Evolutionary conservation across 2,329 filamentous ascomycete species (phyloP), one percentile per base, ranked within the genome.

Genomic region (Penicillium corylophilum): DNA sequence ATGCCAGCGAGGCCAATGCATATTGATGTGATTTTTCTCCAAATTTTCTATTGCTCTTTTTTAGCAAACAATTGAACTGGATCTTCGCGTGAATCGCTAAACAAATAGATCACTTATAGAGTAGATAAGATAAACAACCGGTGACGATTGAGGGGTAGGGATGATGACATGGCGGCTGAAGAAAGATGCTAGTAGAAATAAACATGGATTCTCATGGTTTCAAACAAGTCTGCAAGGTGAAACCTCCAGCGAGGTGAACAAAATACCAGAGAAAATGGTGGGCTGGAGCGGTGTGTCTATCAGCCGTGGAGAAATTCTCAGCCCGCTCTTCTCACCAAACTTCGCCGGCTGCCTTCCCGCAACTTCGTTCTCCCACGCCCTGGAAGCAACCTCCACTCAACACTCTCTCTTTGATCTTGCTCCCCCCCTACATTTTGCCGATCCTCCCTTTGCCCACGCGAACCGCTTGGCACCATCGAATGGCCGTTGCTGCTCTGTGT

Each of bases 1-100:
- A 54, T 77, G 74, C 50, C 75, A 77, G 55, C 72, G 71, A 55
- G 76, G 64, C n/a, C 72, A 72, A 46, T 82, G 80, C 61, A 55
- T 50, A 31, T 53, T 81, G n/a, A 81, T 82, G 79, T 82, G 69
- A 69, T 36, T 44, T 18, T 20, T 20, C n/a, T 38, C 5, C 35
- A 20, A 38, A 2, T 5, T 38, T 38, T 20, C 1, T 38, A 12
- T 38, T 20, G 18, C 35, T 38, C 18, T 12, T 10, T 10, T 2
- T 41, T 15, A 28, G 23, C 22, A 24, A 10, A 12, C 35, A 40
- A 12, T 13, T 40, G 12, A 43, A n/a, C 38, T 43, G 39, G n/a
- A 24, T 29, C 29, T 43, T 26, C 38, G n/a, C 16, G 38, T 20
- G 16, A 20, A 44, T 29, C 31, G 24, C 35, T 45, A 20, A 40